These are phyloP conservation scores for Irineochytrium annulatum DNA, from an alignment of 192 early-diverging fungal genomes.

Conservation along the genomic window DNA sequence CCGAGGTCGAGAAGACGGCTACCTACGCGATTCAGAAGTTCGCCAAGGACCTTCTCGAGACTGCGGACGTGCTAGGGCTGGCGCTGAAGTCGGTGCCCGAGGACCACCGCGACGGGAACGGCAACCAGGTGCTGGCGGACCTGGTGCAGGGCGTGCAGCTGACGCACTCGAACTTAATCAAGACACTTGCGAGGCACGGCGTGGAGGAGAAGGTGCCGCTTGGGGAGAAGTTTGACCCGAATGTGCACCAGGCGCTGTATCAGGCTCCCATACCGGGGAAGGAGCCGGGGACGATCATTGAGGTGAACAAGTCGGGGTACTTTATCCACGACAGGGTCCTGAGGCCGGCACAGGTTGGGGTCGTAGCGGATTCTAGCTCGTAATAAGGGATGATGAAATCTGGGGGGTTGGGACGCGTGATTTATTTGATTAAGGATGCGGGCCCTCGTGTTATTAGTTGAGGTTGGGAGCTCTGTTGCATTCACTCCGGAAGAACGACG, in stretches of 20 bases:
- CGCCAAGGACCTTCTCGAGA: slow-evolving; percentile 91
- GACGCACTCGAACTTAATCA: slow-evolving; percentile 82
- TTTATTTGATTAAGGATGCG: too few relatives aligned
- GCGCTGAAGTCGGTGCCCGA: slow-evolving; percentile 86
- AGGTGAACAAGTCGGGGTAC: slow-evolving; percentile 93
- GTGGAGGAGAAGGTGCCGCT: slow-evolving; percentile 76
- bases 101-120: slow-evolving; percentile 39
- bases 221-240: slow-evolving; percentile 91
- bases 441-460: too few relatives aligned
- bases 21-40: slow-evolving; percentile 96
- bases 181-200: slow-evolving; percentile 82
- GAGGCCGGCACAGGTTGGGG: slow-evolving; percentile 93
- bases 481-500: too few relatives aligned
- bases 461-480: too few relatives aligned
- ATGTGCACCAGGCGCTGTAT: slow-evolving; percentile 92
- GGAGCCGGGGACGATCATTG: slow-evolving; percentile 80
- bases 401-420: too few relatives aligned
- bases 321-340: slow-evolving; percentile 86
- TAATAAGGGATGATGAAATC: too few relatives aligned
- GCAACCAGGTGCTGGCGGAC: slow-evolving; percentile 63
- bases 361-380: slow-evolving; percentile 54
- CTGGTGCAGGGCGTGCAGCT: slow-evolving; percentile 84
- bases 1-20: slow-evolving; percentile 76
- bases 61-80: slow-evolving; percentile 84
- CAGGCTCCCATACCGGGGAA: slow-evolving; percentile 86